Evolutionary conservation across 2,329 filamentous ascomycete genomes (phyloP).

Genomic region (Penicillium sp.): DNA sequence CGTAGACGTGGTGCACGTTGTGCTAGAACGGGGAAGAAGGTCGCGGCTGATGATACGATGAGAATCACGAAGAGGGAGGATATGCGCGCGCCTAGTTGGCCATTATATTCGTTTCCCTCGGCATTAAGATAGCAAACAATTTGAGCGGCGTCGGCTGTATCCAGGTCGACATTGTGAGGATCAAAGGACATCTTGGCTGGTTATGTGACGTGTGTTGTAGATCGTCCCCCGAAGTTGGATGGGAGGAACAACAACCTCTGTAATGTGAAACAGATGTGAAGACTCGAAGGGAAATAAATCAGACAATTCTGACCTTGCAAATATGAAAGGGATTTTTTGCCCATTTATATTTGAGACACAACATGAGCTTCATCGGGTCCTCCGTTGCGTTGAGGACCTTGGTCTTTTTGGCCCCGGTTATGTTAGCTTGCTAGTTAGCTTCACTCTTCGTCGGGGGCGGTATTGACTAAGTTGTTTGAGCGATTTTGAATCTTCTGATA

Average conservation of each 20-base stretch:
- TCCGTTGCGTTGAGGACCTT: slow-evolving; percentile 20
- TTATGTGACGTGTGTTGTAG: neutral
- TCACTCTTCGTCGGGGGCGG: neutral
- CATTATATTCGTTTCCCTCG: slow-evolving; percentile 54
- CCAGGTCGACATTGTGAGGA: slow-evolving; percentile 46
- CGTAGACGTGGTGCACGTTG: slow-evolving; percentile 38
- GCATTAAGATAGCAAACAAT: slow-evolving; percentile 53
- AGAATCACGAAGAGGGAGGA: slow-evolving; percentile 48
- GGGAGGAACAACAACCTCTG: too few relatives aligned
- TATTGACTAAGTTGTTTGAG: neutral
- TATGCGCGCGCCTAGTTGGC: slow-evolving; percentile 45
- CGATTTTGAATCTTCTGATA: rapidly evolving
- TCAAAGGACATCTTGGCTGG: slow-evolving; percentile 31
- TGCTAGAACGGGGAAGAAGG: slow-evolving; percentile 50
- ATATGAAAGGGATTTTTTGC: neutral
- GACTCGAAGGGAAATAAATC: neutral
- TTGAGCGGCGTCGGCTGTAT: slow-evolving; percentile 41
- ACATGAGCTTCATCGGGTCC: slow-evolving; percentile 3
- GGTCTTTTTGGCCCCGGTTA: slow-evolving; percentile 10
- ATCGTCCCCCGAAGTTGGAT: neutral
- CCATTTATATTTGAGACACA: slow-evolving; percentile 8
- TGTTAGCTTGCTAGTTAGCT: neutral
- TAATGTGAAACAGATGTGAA: neutral
- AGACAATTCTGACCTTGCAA: neutral
- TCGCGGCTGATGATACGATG: slow-evolving; percentile 41